These are phyloP conservation scores for Trichoderma simmonsii DNA, from an alignment of 2,329 filamentous ascomycete species.

Conservation along the genomic window DNA sequence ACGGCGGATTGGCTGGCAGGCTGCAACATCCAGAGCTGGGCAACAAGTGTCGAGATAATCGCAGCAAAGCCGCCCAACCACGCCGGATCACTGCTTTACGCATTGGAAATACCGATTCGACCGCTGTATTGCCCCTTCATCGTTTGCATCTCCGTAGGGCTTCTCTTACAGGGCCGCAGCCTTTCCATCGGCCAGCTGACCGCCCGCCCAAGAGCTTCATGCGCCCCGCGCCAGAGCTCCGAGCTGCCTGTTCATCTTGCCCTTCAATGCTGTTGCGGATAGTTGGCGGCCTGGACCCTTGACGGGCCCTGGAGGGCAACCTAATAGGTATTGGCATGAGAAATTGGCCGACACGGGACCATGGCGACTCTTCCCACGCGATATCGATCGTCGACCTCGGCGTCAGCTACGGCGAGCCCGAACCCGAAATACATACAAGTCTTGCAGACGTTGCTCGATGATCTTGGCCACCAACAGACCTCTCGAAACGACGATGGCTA, in stretches of 20 bases:
- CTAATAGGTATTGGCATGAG: slow-evolving; percentile 27
- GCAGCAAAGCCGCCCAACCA: background rate
- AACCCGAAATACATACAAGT: slow-evolving; percentile 55
- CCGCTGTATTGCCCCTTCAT: background rate
- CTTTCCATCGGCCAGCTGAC: background rate
- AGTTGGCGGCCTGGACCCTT: slow-evolving; percentile 36
- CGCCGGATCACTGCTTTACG: background rate
- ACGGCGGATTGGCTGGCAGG: slow-evolving; percentile 27
- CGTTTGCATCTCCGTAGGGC: background rate
- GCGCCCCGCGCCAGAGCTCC: slow-evolving; percentile 30
- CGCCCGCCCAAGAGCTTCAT: slow-evolving; percentile 17
- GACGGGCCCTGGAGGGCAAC: slow-evolving; percentile 34
- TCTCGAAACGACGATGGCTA: slow-evolving; percentile 40
- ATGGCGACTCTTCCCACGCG: slow-evolving; percentile 55
- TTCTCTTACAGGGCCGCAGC: background rate
- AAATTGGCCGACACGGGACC: slow-evolving; percentile 29
- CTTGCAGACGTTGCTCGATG: slow-evolving; percentile 53
- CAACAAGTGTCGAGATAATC: background rate
- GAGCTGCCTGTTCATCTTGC: slow-evolving; percentile 20
- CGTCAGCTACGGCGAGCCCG: slow-evolving; percentile 54
- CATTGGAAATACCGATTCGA: background rate
- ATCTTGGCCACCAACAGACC: slow-evolving; percentile 37
- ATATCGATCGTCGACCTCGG: slow-evolving; percentile 63
- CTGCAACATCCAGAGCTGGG: slow-evolving; percentile 25
- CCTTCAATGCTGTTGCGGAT: slow-evolving; percentile 36